A percentile compares a stretch with the other conserved stretches of the same genome.
phyloP scores from a whole-genome alignment of 169 alveolate genomes.

The Prorocentrum cordatum region DNA sequence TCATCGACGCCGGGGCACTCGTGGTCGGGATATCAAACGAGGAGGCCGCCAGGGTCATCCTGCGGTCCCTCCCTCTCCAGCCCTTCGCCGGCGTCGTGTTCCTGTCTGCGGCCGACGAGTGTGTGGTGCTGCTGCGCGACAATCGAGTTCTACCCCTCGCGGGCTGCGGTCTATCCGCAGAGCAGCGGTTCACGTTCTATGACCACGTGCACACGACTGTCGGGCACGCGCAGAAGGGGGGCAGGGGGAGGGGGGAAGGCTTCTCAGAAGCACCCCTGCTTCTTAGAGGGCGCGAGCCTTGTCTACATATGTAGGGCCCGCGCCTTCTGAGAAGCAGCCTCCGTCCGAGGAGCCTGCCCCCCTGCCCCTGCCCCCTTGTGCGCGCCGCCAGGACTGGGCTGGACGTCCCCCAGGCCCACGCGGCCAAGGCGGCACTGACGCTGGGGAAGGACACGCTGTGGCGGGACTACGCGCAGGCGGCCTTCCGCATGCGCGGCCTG shows the following conservation, averaged over 20 bases:
- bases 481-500: slow-evolving; percentile 57
- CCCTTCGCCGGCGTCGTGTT: slow-evolving; percentile 39
- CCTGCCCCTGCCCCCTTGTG: too few relatives aligned
- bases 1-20: slow-evolving; percentile 47
- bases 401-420: slow-evolving; percentile 38
- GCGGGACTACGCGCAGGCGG: slow-evolving; percentile 57
- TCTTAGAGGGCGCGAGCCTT: too few relatives aligned
- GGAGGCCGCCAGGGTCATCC: too few relatives aligned
- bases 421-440: slow-evolving; percentile 28
- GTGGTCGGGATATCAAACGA: slow-evolving; percentile 27
- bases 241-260: too few relatives aligned
- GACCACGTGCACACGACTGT: slow-evolving; percentile 29
- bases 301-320: too few relatives aligned
- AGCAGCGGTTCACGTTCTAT: slow-evolving; percentile 43
- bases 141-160: slow-evolving; percentile 16
- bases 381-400: slow-evolving; percentile 45
- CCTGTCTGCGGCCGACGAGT: slow-evolving; percentile 38
- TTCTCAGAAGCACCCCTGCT: too few relatives aligned
- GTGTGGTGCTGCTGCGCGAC: slow-evolving; percentile 31
- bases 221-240: too few relatives aligned
- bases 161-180: slow-evolving; percentile 21
- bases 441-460: slow-evolving; percentile 61
- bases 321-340: too few relatives aligned
- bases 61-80: too few relatives aligned
- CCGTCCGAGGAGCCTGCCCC: too few relatives aligned